A percentile compares a stretch with the other conserved stretches of the same genome.
These are phyloP conservation scores for Reticulascus tulasneorum DNA, from an alignment of 2,329 filamentous ascomycete species.

Conservation along the genomic window DNA sequence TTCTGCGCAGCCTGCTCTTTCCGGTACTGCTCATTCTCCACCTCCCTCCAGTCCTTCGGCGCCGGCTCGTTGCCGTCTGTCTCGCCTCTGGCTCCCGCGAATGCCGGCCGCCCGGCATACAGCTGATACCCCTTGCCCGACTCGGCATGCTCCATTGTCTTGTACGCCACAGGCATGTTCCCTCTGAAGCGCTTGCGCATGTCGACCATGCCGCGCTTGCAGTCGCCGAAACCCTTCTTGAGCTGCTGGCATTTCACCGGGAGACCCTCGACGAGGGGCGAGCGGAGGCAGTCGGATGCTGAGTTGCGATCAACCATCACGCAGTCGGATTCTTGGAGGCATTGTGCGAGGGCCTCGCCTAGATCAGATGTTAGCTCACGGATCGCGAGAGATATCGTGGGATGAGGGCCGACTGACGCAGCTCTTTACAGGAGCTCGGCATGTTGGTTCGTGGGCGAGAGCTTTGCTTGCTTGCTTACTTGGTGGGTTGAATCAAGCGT, in stretches of 20 bases:
- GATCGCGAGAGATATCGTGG: conserved; percentile 3
- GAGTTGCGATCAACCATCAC: conserved; percentile 87
- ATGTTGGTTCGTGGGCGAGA: conserved; percentile 45
- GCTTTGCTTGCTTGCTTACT: too few species aligned
- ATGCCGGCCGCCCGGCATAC: conserved; percentile 74
- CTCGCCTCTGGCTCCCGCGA: conserved; percentile 58
- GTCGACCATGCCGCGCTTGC: conserved; percentile 93
- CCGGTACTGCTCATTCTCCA: conserved; percentile 60
- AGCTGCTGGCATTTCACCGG: conserved; percentile 89
- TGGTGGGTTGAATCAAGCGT: too few species aligned
- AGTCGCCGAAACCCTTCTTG: conserved; percentile 88
- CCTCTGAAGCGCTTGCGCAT: conserved; percentile 98
- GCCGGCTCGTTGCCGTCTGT: conserved; percentile 64
- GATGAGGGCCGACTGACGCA: conserved; percentile 59
- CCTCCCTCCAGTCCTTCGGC: conserved; percentile 58
- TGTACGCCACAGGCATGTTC: conserved; percentile 76
- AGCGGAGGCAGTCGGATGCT: conserved; percentile 81
- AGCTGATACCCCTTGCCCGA: conserved; percentile 62
- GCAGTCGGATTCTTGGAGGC: conserved; percentile 94
- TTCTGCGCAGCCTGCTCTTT: conserved; percentile 28
- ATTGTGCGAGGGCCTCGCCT: conserved; percentile 91
- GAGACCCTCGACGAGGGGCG: conserved; percentile 75
- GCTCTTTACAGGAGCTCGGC: conserved; percentile 96
- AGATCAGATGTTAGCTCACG: conserved; percentile 9
- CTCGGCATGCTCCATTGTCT: conserved; percentile 58